Percentiles rank a stretch among this genome's conserved stretches.
These are phyloP conservation scores for Coleophoma cylindrospora DNA, from an alignment of 2,329 filamentous ascomycete species.

Conservation along the genomic window DNA sequence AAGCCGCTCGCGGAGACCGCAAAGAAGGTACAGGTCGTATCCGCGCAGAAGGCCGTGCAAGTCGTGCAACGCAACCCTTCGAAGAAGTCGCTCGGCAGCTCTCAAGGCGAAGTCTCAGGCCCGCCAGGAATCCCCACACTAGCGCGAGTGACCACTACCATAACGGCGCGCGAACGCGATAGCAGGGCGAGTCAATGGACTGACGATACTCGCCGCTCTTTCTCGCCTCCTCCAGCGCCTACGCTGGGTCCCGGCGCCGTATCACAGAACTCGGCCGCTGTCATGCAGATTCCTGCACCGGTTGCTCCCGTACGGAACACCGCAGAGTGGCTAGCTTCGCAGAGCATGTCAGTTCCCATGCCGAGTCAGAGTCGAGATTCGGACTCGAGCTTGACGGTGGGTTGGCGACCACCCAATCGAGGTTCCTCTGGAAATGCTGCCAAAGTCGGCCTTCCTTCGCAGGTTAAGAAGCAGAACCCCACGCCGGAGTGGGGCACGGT, in stretches of 20 bases:
- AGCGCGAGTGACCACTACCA: neutral
- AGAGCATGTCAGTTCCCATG: too few relatives aligned
- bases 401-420: too few relatives aligned
- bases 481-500: too few relatives aligned
- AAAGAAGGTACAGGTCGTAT: neutral
- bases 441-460: too few relatives aligned
- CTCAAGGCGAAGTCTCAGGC: neutral
- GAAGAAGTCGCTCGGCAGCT: neutral
- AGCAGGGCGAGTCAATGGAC: slow-evolving; percentile 22
- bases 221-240: slow-evolving; percentile 4
- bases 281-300: slow-evolving; percentile 9
- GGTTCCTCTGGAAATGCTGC: too few relatives aligned
- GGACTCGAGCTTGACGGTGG: too few relatives aligned
- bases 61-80: neutral
- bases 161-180: slow-evolving; percentile 7
- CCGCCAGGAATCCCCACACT: neutral
- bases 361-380: too few relatives aligned
- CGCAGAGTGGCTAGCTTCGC: slow-evolving; percentile 13
- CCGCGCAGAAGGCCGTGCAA: neutral
- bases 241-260: neutral
- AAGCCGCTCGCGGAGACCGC: neutral
- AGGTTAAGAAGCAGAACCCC: too few relatives aligned
- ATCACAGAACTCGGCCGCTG: neutral
- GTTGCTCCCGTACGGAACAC: slow-evolving; percentile 8
- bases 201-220: slow-evolving; percentile 14